These are phyloP conservation scores for Tetrahymena malaccensis DNA, from an alignment of 73 alveolate species.

Conservation along the genomic window DNA sequence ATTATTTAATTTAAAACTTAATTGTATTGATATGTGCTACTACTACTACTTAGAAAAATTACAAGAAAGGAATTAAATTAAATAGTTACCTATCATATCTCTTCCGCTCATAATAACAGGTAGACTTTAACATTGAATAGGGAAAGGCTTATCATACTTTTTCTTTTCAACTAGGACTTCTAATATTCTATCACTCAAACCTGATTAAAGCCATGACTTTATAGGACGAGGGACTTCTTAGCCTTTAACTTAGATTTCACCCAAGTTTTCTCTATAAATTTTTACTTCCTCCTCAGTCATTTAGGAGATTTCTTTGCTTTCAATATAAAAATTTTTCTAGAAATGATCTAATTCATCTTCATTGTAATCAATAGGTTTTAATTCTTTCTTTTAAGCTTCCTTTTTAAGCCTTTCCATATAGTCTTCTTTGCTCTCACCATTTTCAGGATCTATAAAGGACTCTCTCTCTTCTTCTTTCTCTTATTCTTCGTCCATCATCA, in stretches of 20 bases:
- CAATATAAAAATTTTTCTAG: constrained; percentile 85
- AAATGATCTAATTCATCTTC: constrained; percentile 73
- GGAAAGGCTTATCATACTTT: constrained; percentile 81
- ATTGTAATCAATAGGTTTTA: constrained; percentile 69
- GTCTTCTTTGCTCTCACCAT: constrained; percentile 72
- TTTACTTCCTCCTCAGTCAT: constrained; percentile 84
- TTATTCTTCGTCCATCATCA: constrained; percentile 54
- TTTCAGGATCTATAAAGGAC: constrained; percentile 68
- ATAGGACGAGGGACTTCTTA: constrained; percentile 91
- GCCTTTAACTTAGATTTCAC: constrained; percentile 93
- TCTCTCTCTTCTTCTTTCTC: constrained; percentile 82
- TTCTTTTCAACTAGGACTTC: constrained; percentile 71
- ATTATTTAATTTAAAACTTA: background rate
- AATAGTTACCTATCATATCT: constrained; percentile 46
- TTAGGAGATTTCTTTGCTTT: constrained; percentile 78
- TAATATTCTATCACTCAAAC: constrained; percentile 79
- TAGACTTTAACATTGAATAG: constrained; percentile 89
- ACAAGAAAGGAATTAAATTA: background rate
- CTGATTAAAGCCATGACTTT: constrained; percentile 87
- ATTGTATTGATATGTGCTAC: background rate
- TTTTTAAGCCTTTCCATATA: constrained; percentile 69
- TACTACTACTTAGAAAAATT: background rate
- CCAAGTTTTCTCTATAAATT: constrained; percentile 73
- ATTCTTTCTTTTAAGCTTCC: constrained; percentile 66
- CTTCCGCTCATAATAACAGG: constrained; percentile 98